phyloP scores from a whole-genome alignment of 2,329 filamentous ascomycete species.

The Akanthomyces muscarius region DNA sequence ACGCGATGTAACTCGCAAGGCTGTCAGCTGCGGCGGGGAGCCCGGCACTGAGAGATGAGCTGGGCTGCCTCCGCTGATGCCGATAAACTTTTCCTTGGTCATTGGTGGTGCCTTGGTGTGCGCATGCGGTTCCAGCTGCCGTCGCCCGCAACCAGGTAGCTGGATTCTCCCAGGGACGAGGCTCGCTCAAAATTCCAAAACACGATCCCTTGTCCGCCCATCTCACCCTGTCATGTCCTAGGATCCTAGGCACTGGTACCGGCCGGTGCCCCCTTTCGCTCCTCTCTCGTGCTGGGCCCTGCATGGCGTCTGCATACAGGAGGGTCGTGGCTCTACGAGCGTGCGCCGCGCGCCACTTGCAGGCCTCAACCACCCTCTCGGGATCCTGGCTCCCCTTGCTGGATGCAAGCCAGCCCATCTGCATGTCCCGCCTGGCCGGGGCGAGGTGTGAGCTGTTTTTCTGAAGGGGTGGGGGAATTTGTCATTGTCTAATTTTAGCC shows the following conservation, averaged over 20 bases:
- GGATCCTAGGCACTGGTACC: too few species aligned
- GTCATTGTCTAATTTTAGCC: constrained; percentile 12
- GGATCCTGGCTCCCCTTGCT: neutral
- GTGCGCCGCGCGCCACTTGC: neutral
- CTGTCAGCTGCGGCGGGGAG: constrained; percentile 12
- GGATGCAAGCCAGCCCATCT: neutral
- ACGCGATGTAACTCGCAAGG: constrained; percentile 14
- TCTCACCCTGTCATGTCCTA: neutral
- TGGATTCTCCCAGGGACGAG: neutral
- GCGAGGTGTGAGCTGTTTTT: neutral
- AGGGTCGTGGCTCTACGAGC: neutral
- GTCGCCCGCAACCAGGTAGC: constrained; percentile 3
- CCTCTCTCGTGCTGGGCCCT: neutral
- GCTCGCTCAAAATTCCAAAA: neutral
- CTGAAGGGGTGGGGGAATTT: neutral
- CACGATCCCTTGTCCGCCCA: neutral
- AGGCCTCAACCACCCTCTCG: constrained; percentile 11
- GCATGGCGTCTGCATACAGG: neutral
- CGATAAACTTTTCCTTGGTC: neutral
- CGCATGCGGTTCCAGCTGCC: constrained; percentile 1
- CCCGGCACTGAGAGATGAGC: constrained; percentile 1
- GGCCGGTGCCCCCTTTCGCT: neutral
- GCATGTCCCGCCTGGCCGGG: constrained; percentile 1
- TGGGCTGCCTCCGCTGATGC: neutral
- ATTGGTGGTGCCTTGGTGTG: neutral